Evolutionary conservation across 805 yeast genomes (phyloP).

Genomic region (Candida verbasci): DNA sequence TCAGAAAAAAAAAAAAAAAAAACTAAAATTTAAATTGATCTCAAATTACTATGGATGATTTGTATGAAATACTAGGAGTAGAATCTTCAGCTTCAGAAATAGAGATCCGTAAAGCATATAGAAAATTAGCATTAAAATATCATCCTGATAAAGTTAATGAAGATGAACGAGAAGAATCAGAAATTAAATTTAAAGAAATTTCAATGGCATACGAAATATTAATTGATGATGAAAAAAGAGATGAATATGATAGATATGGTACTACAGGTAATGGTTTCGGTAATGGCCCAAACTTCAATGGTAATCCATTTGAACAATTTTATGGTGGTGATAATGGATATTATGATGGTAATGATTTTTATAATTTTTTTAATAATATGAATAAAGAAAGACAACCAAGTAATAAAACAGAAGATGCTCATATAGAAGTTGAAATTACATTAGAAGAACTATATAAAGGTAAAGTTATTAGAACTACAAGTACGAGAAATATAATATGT

Average conservation of each 20-base stretch:
- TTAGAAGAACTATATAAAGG: constrained; percentile 79
- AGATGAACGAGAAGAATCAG: constrained; percentile 65
- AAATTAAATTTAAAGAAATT: constrained; percentile 75
- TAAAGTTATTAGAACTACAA: constrained; percentile 67
- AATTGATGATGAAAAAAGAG: constrained; percentile 61
- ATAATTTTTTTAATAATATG: constrained; percentile 57
- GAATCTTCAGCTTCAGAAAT: constrained; percentile 56
- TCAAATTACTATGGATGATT: constrained; percentile 13
- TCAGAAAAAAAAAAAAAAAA: too few species aligned
- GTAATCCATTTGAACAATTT: constrained; percentile 37
- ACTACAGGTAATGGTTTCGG: constrained; percentile 22
- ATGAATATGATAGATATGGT: constrained; percentile 58
- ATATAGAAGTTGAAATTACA: constrained; percentile 58
- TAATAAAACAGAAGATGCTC: constrained; percentile 58
- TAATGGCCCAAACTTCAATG: constrained; percentile 10
- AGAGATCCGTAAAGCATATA: constrained; percentile 81
- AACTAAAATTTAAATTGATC: background rate
- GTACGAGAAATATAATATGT: constrained; percentile 72
- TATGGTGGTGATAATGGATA: constrained; percentile 36
- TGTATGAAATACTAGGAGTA: constrained; percentile 71
- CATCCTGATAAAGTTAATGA: constrained; percentile 89
- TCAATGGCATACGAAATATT: constrained; percentile 82
- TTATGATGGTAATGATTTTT: constrained; percentile 71
- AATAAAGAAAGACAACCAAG: constrained; percentile 17
- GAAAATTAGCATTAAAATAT: constrained; percentile 72